Conservation (phyloP, 352 stramenopile genomes). For the Pythium oligandrum region DNA sequence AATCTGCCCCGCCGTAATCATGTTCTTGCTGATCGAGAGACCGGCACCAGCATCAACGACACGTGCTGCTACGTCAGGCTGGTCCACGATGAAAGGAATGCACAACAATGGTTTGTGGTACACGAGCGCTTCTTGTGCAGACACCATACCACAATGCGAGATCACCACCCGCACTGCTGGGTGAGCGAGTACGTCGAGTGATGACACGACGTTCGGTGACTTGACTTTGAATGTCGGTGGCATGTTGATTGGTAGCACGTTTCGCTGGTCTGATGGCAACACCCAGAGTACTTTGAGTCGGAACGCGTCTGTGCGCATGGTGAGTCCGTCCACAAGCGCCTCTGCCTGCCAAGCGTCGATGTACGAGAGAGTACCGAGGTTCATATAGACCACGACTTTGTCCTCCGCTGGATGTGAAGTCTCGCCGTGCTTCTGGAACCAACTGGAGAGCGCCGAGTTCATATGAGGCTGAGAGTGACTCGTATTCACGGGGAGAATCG, state of each 20-base stretch:
- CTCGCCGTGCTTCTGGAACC: conserved; percentile 25
- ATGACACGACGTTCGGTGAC: conserved; percentile 45
- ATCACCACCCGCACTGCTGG: conserved; percentile 58
- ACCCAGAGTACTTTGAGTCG: conserved; percentile 69
- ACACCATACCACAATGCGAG: conserved; percentile 86
- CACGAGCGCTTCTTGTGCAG: conserved; percentile 75
- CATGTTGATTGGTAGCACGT: conserved; percentile 45
- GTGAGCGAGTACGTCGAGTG: conserved; percentile 63
- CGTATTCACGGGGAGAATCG: conserved; percentile 49
- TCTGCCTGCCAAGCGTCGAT: conserved; percentile 79
- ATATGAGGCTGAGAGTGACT: conserved; percentile 29
- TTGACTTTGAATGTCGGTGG: conserved; percentile 65
- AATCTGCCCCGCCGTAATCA: conserved; percentile 45
- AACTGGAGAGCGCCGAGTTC: conserved; percentile 27
- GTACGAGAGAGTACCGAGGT: conserved; percentile 74
- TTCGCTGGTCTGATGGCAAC: conserved; percentile 69
- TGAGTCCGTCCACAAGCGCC: conserved; percentile 61
- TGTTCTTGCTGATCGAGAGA: conserved; percentile 68
- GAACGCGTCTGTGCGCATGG: conserved; percentile 34
- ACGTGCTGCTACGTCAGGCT: conserved; percentile 77
- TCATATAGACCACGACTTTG: conserved; percentile 59
- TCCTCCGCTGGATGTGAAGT: conserved; percentile 12
- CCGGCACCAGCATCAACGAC: conserved; percentile 73
- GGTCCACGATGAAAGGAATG: conserved; percentile 86
- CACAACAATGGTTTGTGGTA: conserved; percentile 80